These are phyloP conservation scores for Yamadazyma songkhlaensis DNA, from an alignment of 1,139 yeast genomes.

Conservation along the genomic window DNA sequence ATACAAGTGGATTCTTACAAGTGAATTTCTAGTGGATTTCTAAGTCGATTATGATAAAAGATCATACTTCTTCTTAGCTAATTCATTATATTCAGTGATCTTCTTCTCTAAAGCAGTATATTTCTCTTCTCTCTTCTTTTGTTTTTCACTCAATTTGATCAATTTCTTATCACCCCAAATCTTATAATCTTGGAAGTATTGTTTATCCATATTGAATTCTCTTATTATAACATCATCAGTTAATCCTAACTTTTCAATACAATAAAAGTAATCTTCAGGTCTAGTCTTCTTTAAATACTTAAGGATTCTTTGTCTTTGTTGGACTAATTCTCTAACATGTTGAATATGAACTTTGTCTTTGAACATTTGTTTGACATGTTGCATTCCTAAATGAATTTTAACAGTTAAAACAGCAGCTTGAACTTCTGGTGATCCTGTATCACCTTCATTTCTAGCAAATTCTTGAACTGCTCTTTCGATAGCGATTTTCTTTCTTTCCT, in stretches of 20 bases:
- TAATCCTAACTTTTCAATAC: conserved; percentile 83
- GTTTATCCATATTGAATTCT: conserved; percentile 82
- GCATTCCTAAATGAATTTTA: conserved; percentile 72
- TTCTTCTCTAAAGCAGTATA: conserved; percentile 38
- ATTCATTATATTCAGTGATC: conserved; percentile 36
- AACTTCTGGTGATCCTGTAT: conserved; percentile 92
- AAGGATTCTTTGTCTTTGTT: conserved; percentile 79
- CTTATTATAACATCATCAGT: conserved; percentile 73
- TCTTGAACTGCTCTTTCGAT: conserved; percentile 67
- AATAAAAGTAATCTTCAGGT: conserved; percentile 80
- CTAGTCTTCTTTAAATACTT: conserved; percentile 76
- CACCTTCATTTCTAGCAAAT: conserved; percentile 81
- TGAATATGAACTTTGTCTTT: conserved; percentile 75
- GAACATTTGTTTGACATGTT: conserved; percentile 68
- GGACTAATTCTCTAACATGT: conserved; percentile 75
- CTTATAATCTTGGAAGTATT: conserved; percentile 80
- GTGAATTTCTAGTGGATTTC: too few species aligned
- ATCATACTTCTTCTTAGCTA: conserved; percentile 40
- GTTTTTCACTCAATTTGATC: conserved; percentile 43
- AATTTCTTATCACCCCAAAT: conserved; percentile 68
- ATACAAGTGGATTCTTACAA: neutral
- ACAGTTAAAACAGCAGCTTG: conserved; percentile 91
- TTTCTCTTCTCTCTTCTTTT: conserved; percentile 35
- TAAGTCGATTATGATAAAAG: conserved; percentile 3
- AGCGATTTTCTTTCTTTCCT: conserved; percentile 60